Evolutionary conservation across 805 yeast genomes (phyloP).

Genomic region (Pichia occidentalis): DNA sequence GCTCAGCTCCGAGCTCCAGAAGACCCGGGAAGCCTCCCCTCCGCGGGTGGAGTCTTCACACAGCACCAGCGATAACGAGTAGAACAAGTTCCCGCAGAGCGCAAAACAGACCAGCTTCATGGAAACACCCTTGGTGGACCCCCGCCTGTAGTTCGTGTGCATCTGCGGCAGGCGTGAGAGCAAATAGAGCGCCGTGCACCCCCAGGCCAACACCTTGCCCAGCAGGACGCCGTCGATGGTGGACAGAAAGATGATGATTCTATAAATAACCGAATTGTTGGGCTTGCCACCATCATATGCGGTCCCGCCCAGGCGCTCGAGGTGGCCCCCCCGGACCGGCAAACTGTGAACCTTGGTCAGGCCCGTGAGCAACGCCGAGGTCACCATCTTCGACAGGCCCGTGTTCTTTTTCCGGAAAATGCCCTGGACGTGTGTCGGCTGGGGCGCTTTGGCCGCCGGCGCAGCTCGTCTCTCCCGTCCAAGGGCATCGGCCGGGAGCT

Average conservation of each 20-base stretch:
- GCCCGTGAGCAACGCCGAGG: constrained; percentile 21
- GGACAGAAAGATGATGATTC: constrained; percentile 14
- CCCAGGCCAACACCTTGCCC: constrained; percentile 41
- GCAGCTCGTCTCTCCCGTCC: too few species aligned
- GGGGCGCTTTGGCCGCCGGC: neutral
- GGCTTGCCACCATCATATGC: constrained; percentile 1
- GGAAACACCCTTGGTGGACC: constrained; percentile 46
- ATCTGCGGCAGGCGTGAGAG: constrained; percentile 48
- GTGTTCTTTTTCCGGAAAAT: constrained; percentile 1
- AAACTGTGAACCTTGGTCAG: constrained; percentile 26
- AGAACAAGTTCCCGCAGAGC: constrained; percentile 42
- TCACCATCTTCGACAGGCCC: constrained; percentile 5
- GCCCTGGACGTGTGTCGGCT: constrained; percentile 8
- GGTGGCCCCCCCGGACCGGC: constrained; percentile 13
- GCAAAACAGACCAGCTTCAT: constrained; percentile 44
- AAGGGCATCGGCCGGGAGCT: too few species aligned
- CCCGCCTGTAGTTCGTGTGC: constrained; percentile 37
- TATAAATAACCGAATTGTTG: constrained; percentile 22
- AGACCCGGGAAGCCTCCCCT: constrained; percentile 28
- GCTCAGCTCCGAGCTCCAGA: constrained; percentile 34
- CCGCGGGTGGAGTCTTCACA: constrained; percentile 36
- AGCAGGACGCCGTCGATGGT: constrained; percentile 16
- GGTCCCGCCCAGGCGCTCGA: neutral
- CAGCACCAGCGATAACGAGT: constrained; percentile 42
- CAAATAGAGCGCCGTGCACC: constrained; percentile 43